These are phyloP conservation scores for Penicillium angulare DNA, from an alignment of 495 filamentous ascomycete species.

Conservation along the genomic window DNA sequence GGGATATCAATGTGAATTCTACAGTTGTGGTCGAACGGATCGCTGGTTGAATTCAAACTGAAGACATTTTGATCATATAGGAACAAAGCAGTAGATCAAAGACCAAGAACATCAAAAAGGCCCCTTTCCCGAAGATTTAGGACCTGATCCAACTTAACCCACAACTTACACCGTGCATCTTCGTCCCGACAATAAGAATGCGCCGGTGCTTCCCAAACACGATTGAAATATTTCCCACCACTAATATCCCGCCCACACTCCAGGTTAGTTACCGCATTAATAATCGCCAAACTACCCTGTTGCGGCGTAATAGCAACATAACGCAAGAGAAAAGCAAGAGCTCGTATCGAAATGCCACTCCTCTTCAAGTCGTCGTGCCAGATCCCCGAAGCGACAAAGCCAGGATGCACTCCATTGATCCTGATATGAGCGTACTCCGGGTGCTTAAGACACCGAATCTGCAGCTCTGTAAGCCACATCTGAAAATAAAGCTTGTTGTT, in stretches of 20 bases:
- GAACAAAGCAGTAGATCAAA: too few species aligned
- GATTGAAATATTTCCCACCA: slow-evolving; percentile 29
- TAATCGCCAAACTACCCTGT: slow-evolving; percentile 27
- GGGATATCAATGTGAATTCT: too few species aligned
- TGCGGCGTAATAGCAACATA: slow-evolving; percentile 19
- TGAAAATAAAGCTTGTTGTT: slow-evolving; percentile 30
- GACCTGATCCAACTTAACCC: slow-evolving; percentile 20
- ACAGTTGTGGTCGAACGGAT: too few species aligned
- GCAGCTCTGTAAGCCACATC: slow-evolving; percentile 26
- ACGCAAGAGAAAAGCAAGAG: not conserved
- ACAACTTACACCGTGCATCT: slow-evolving; percentile 14
- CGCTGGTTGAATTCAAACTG: too few species aligned
- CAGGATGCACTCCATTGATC: slow-evolving; percentile 27
- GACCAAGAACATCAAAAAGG: slow-evolving; percentile 1
- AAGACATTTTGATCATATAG: too few species aligned
- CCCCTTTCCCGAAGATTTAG: slow-evolving; percentile 6
- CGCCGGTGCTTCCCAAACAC: slow-evolving; percentile 22
- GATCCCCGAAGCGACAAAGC: slow-evolving; percentile 23
- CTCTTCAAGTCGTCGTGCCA: slow-evolving; percentile 6
- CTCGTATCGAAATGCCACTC: not conserved
- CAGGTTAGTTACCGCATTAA: slow-evolving; percentile 19
- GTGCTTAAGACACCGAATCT: slow-evolving; percentile 16
- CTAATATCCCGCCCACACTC: slow-evolving; percentile 19
- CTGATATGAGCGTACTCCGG: slow-evolving; percentile 24
- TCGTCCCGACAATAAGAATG: slow-evolving; percentile 15